Conservation (phyloP, 768 basidiomycete species). For the Kwoniella dendrophila region DNA sequence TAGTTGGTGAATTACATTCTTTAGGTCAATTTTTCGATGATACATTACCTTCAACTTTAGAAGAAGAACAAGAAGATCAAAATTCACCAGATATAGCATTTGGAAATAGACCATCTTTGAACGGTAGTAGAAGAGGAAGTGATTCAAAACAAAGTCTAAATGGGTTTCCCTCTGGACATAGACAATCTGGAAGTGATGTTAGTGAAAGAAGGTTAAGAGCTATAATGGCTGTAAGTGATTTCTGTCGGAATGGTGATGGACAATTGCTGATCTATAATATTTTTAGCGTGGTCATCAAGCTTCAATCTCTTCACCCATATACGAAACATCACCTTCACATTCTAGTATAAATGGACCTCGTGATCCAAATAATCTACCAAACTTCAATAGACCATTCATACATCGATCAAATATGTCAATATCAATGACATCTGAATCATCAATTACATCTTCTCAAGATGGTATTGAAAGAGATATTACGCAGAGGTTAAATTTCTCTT, state of each 20-base stretch:
- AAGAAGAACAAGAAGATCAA: neutral
- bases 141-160: neutral
- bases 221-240: constrained; percentile 50
- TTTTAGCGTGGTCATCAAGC: constrained; percentile 41
- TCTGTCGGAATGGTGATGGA: neutral
- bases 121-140: constrained; percentile 13
- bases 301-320: constrained; percentile 44
- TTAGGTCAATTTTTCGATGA: constrained; percentile 58
- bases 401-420: constrained; percentile 13
- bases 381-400: neutral
- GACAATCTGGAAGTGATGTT: constrained; percentile 26
- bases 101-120: constrained; percentile 2
- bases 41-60: constrained; percentile 27
- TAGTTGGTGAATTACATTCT: constrained; percentile 58
- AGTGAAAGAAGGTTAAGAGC: constrained; percentile 44
- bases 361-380: neutral
- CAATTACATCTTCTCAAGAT: constrained; percentile 25
- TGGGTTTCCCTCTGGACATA: constrained; percentile 20
- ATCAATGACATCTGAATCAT: constrained; percentile 20
- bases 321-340: constrained; percentile 26
- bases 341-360: constrained; percentile 2
- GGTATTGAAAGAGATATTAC: constrained; percentile 15
- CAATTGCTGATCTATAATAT: no score
- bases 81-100: constrained; percentile 15
- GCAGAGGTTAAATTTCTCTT: constrained; percentile 15